Evolutionary conservation across 1,284 basidiomycete genomes (phyloP).

Genomic region (Cerioporus squamosus): DNA sequence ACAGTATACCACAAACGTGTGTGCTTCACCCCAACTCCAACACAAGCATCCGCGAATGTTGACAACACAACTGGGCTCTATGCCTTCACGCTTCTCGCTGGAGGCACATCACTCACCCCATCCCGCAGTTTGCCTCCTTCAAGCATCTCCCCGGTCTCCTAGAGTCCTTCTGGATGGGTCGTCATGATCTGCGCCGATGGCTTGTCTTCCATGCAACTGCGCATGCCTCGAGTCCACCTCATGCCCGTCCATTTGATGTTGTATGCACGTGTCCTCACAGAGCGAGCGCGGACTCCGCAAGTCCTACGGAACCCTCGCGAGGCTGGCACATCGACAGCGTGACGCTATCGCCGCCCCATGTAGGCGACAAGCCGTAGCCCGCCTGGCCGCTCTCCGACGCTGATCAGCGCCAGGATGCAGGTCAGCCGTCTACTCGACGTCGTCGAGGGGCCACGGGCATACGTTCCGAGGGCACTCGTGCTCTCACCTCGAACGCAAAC

Average conservation of each 20-base stretch:
- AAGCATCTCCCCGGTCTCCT: not conserved
- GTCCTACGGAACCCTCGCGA: not conserved
- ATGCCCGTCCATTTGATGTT: conserved; percentile 18
- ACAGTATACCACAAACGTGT: not conserved
- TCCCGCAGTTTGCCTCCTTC: conserved; percentile 10
- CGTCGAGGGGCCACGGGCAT: too few relatives aligned
- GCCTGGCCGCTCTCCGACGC: too few relatives aligned
- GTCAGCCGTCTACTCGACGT: too few relatives aligned
- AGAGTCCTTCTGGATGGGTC: not conserved
- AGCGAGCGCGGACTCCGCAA: not conserved
- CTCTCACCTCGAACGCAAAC: too few relatives aligned
- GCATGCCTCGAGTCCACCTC: conserved; percentile 22
- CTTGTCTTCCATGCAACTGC: conserved; percentile 8
- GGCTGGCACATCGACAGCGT: too few relatives aligned
- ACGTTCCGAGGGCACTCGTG: too few relatives aligned
- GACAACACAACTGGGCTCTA: not conserved
- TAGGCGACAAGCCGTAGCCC: too few relatives aligned
- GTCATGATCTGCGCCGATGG: conserved; percentile 12
- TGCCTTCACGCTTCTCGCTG: not conserved
- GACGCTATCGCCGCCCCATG: too few relatives aligned
- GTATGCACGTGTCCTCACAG: conserved; percentile 15
- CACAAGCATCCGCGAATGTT: conserved; percentile 9
- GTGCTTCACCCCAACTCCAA: not conserved
- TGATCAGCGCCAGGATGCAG: too few relatives aligned
- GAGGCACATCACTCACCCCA: not conserved